Base-by-base conservation (phyloP, 805 yeast genomes). In the Lipomyces starkeyi region DNA sequence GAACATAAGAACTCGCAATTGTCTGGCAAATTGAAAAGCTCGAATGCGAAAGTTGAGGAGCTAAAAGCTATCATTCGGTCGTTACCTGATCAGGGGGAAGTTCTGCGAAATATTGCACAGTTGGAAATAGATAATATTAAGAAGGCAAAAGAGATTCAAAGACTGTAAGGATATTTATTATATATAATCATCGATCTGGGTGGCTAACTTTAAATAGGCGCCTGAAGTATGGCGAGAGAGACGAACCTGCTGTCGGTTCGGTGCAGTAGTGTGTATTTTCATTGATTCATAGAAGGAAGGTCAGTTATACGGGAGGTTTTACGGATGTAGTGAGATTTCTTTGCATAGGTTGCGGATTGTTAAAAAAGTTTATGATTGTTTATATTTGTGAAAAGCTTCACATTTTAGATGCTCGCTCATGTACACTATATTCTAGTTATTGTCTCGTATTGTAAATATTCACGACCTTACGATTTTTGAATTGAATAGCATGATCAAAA, bases 81-180 rank as follows among this genome's bases (percentile, higher is more conserved):
- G n/a, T 25, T 69, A n/a, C 72, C 68, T 22, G 65, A 69, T 34
- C 71, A 68, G 35, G 65, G 64, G 9, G 62, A 56, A 43, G 56
- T 68, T 22, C n/a, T 64, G 20, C 40, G 63, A 8, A 61, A 56
- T 9, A 61, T 69, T 7, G 40, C 66, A 9, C 27, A 35, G 17
- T 61, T 69, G 32, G 68, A 69, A 57, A 29, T 32, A 4, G 70
- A 69, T 25, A 32, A 59, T 5, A 53, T 29, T 7, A 59, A 27
- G n/a, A 69, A 69, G 40, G 20, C 53, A 6, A 53, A 56, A 5
- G 70, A 65, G 53, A 49, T 66, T 59, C 66, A 65, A n/a, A 37
- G 52, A 14, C 35, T 68, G 60, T 56, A 60, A 37, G 62, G 13
- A 6, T 17, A 17, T 43, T 43, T 43, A 5, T 43, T 43, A n/a